A percentile compares a stretch with the other conserved stretches of the same genome.
These are phyloP conservation scores for Monosporascus sp. DNA, from an alignment of 2,329 filamentous ascomycete genomes.

Conservation along the genomic window DNA sequence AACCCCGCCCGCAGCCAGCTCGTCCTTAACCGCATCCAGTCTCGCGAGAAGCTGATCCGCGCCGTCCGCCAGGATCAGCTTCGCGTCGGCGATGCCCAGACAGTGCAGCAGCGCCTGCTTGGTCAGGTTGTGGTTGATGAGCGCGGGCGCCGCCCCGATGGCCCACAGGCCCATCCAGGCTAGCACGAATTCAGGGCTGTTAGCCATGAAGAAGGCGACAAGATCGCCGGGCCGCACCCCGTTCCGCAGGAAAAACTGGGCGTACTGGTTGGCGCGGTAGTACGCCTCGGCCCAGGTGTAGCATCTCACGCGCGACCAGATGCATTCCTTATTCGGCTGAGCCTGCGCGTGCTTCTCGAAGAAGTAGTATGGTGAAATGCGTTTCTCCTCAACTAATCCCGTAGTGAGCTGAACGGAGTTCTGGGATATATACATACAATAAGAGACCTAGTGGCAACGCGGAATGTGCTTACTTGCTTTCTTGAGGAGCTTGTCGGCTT, in stretches of 20 bases:
- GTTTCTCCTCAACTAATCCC: constrained; percentile 41
- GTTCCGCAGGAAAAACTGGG: constrained; percentile 53
- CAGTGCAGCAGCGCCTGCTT: constrained; percentile 62
- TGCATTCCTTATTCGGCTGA: constrained; percentile 48
- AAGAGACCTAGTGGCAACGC: too few species aligned
- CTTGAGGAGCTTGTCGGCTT: constrained; percentile 37
- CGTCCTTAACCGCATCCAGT: constrained; percentile 51
- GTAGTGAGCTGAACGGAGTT: neutral
- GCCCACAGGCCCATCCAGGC: constrained; percentile 60
- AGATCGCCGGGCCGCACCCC: constrained; percentile 56
- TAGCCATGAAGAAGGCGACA: constrained; percentile 62
- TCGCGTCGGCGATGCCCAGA: constrained; percentile 50
- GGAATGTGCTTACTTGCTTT: constrained; percentile 38
- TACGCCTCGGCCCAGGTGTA: constrained; percentile 56
- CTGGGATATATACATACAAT: too few species aligned
- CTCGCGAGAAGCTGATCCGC: constrained; percentile 47
- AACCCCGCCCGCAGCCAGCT: constrained; percentile 47
- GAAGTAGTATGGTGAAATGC: constrained; percentile 59
- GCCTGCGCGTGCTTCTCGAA: constrained; percentile 53
- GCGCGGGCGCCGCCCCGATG: constrained; percentile 62
- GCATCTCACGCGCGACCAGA: constrained; percentile 61
- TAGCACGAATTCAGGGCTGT: constrained; percentile 62
- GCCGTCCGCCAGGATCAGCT: constrained; percentile 54
- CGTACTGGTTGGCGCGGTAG: constrained; percentile 54
- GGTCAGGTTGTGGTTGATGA: constrained; percentile 66